Percentiles rank a stretch among this genome's conserved stretches.
These are phyloP conservation scores for Curvularia verruculosa DNA, from an alignment of 2,329 filamentous ascomycete species.

Conservation along the genomic window DNA sequence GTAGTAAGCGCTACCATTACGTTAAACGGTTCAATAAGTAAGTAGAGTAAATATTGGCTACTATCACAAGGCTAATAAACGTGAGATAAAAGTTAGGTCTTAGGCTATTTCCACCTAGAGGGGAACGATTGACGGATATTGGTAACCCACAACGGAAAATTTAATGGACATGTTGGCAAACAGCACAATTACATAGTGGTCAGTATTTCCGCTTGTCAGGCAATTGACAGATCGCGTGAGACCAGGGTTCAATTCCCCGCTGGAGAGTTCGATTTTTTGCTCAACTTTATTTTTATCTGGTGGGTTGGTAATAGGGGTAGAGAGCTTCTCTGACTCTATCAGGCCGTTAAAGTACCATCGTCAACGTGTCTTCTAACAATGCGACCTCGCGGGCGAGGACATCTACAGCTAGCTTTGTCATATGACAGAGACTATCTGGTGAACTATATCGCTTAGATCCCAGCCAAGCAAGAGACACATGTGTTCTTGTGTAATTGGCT, in stretches of 20 bases:
- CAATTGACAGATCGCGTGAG: neutral
- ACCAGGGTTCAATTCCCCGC: neutral
- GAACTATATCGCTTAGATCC: too few species aligned
- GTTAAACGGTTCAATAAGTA: neutral
- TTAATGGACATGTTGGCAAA: neutral
- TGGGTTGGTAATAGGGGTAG: too few species aligned
- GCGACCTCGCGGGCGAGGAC: too few species aligned
- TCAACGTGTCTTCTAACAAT: too few species aligned
- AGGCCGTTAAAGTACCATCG: too few species aligned
- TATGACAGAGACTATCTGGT: too few species aligned
- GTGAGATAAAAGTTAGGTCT: neutral
- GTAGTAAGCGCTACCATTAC: neutral
- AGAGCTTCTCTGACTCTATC: too few species aligned
- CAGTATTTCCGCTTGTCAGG: conserved; percentile 1
- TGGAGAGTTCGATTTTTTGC: neutral
- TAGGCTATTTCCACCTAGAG: neutral
- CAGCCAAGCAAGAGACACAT: too few species aligned
- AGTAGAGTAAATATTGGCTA: neutral
- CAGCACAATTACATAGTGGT: neutral
- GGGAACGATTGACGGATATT: neutral
- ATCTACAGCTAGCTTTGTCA: too few species aligned
- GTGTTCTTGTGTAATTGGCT: too few species aligned
- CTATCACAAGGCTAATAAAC: neutral
- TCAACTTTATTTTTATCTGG: too few species aligned
- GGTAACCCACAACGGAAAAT: neutral